Evolutionary conservation across 2,329 filamentous ascomycete genomes (phyloP).

Genomic region (Colletotrichum navitas): DNA sequence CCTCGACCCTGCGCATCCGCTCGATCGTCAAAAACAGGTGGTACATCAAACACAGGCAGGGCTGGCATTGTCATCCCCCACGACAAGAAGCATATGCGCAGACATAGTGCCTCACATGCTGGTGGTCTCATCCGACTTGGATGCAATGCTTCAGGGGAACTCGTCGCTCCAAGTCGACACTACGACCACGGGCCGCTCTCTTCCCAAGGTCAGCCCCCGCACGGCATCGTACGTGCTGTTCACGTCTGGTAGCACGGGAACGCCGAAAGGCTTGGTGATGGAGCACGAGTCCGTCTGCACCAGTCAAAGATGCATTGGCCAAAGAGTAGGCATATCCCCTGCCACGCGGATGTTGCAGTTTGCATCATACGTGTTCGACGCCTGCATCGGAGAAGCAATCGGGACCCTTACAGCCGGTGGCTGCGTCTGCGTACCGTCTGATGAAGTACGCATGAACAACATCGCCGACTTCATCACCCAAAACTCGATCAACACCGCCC

Average conservation of each 20-base stretch:
- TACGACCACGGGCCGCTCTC: neutral
- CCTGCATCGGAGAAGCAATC: slow-evolving; percentile 63
- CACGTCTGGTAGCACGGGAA: slow-evolving; percentile 44
- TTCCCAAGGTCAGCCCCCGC: slow-evolving; percentile 3
- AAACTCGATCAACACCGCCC: slow-evolving; percentile 47
- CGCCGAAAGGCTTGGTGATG: slow-evolving; percentile 42
- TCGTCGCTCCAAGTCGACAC: neutral
- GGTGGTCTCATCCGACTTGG: neutral
- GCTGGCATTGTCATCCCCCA: slow-evolving; percentile 7
- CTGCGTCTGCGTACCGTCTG: slow-evolving; percentile 68
- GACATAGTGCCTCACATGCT: neutral
- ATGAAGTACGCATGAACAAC: slow-evolving; percentile 61
- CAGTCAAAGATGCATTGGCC: slow-evolving; percentile 29
- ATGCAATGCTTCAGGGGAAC: neutral
- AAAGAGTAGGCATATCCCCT: neutral
- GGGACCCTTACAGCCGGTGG: slow-evolving; percentile 66
- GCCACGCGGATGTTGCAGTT: slow-evolving; percentile 53
- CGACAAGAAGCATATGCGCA: neutral
- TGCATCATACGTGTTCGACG: slow-evolving; percentile 66
- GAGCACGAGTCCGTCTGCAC: slow-evolving; percentile 43
- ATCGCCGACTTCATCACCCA: slow-evolving; percentile 51
- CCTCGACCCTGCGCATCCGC: slow-evolving; percentile 26
- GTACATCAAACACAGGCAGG: slow-evolving; percentile 10
- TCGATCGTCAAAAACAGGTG: slow-evolving; percentile 1
- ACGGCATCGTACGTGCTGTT: slow-evolving; percentile 43